phyloP scores from a whole-genome alignment of 106 monocot species.

The Gastrodia elata region DNA sequence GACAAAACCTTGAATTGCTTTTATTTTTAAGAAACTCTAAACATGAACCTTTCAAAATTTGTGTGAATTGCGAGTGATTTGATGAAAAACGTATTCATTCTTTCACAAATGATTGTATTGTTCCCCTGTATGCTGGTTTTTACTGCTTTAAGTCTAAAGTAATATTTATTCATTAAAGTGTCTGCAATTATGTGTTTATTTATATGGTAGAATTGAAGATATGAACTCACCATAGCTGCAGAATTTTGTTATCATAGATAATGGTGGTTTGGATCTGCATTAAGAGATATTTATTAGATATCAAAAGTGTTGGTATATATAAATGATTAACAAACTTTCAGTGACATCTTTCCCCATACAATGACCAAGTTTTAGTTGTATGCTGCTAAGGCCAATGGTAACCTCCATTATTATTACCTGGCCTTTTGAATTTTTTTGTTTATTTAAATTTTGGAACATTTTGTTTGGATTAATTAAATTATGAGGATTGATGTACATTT shows the following conservation, averaged over 20 bases:
- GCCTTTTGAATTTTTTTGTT: neutral
- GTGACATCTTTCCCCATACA: too few relatives aligned
- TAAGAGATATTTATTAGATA: neutral
- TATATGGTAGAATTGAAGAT: neutral
- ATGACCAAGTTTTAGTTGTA: neutral
- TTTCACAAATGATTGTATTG: too few relatives aligned
- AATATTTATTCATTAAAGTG: neutral
- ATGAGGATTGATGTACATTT: neutral
- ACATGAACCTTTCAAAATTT: too few relatives aligned
- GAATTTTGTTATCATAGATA: neutral
- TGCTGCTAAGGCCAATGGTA: neutral
- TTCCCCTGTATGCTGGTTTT: neutral
- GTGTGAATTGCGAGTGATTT: too few relatives aligned
- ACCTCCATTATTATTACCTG: neutral
- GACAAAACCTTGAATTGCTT: too few relatives aligned
- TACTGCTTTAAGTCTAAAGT: neutral
- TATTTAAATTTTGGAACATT: neutral
- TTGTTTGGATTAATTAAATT: neutral
- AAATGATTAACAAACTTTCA: neutral
- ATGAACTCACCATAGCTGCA: neutral
- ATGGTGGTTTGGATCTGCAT: conserved; percentile 2
- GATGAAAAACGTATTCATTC: too few relatives aligned
- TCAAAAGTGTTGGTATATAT: neutral
- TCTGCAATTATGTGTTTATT: neutral
- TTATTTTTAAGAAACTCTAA: too few relatives aligned